Percentiles rank a stretch among this genome's conserved stretches.
These are phyloP conservation scores for Phytophthora pseudosyringae DNA, from an alignment of 352 stramenopile genomes.

Conservation along the genomic window DNA sequence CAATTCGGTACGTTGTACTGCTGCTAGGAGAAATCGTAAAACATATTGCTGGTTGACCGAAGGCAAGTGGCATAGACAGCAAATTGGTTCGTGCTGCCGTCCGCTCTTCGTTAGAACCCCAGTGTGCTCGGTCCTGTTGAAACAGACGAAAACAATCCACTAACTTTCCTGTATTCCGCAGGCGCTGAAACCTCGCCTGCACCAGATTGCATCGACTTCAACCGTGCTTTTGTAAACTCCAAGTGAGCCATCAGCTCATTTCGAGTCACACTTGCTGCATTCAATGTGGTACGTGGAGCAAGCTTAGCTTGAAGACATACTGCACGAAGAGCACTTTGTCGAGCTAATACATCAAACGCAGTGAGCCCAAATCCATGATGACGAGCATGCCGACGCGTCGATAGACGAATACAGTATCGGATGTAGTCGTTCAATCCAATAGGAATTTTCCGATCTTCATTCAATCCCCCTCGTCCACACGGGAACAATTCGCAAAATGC, in stretches of 20 bases:
- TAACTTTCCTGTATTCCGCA: not conserved
- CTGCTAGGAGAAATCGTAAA: conserved; percentile 4
- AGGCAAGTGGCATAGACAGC: conserved; percentile 4
- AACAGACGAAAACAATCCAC: not conserved
- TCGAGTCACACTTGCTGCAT: not conserved
- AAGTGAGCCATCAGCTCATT: not conserved
- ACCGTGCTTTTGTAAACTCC: not conserved
- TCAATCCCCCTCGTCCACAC: too few relatives aligned
- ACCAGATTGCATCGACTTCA: too few relatives aligned
- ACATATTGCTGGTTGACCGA: conserved; percentile 12
- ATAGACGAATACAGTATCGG: not conserved
- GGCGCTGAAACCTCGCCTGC: too few relatives aligned
- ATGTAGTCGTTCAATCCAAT: not conserved
- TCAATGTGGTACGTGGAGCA: not conserved
- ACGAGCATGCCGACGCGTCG: not conserved
- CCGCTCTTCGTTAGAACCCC: conserved; percentile 8
- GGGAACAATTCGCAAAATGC: too few relatives aligned
- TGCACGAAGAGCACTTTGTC: not conserved
- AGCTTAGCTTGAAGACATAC: not conserved
- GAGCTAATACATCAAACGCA: not conserved
- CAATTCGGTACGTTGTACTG: not conserved
- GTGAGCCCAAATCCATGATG: not conserved
- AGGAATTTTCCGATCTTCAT: not conserved
- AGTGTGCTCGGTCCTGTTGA: not conserved
- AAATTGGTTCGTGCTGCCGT: not conserved